Base-by-base conservation (phyloP, 2,329 filamentous ascomycete species). In the Neonectria hederae region DNA sequence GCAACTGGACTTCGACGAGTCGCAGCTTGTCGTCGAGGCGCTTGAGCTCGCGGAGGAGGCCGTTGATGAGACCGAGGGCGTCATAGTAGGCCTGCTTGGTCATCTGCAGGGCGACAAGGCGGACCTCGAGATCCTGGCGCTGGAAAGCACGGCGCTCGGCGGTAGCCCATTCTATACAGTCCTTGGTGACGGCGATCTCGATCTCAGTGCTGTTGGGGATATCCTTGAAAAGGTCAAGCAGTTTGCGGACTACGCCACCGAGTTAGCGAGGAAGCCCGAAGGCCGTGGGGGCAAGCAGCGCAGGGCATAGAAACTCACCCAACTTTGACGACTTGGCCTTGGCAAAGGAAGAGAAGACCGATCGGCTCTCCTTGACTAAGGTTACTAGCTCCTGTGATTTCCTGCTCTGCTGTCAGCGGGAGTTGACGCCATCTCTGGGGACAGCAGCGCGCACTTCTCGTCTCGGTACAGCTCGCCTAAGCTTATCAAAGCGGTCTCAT, bases 291-390 rank as follows among this genome's bases (percentile, higher is more conserved):
- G 66, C 56, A 61, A 46, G n/a, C 8, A 32, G 26, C 17, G 22
- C 10, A 53, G 28, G 45, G 11, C 10, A 22, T 11, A 14, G 19
- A 46, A 48, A 67, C 90, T 70, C 89, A 98, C 96, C 93, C 67
- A 99, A 86, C 83, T 99, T 99, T 61, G 96, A 93, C 32, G 96
- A 98, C 88, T 99, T 99, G 67, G 97, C 96, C 86, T 98, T 97
- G 70, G 96, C 96, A 80, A 99, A 98, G 69, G 93, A 96, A 63
- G 95, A 97, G 70, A 99, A 89, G 48, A 96, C 92, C 70, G 92
- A 92, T 76, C 95, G 89, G 80, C 94, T 97, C 79, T 93, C 92
- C 76, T 91, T 94, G 75, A 99, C 91, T 70, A 99, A 87, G 74
- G 94, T 90, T 67, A 97, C 93, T 65, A 99, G 89, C 75, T 97